phyloP scores from a whole-genome alignment of 129 eudicot genomes.

The Calendula officinalis region DNA sequence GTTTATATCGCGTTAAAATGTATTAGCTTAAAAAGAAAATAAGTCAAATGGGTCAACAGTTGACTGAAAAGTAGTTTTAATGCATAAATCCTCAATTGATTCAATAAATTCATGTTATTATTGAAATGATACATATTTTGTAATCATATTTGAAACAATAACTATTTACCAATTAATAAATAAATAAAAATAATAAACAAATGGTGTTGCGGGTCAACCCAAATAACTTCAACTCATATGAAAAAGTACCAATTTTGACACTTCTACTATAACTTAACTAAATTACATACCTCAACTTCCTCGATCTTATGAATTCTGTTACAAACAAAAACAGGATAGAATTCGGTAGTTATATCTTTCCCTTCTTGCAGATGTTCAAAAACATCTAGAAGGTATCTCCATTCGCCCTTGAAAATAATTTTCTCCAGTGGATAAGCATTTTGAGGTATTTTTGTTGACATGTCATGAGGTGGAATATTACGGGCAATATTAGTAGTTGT shows the following conservation, averaged over 20 bases:
- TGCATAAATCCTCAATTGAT: no score
- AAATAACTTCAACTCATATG: neutral
- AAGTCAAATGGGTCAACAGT: no score
- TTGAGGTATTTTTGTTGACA: conserved; percentile 57
- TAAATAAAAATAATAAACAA: neutral
- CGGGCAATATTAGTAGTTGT: conserved; percentile 36
- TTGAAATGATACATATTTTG: no score
- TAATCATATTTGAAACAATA: no score
- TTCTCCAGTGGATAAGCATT: conserved; percentile 75
- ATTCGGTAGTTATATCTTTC: conserved; percentile 27
- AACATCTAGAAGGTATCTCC: conserved; percentile 64
- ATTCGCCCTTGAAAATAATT: conserved; percentile 71
- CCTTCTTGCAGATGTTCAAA: conserved; percentile 38
- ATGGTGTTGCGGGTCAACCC: neutral
- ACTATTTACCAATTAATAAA: no score
- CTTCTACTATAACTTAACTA: neutral
- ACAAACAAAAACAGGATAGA: conserved; percentile 63
- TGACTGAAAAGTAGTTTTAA: no score
- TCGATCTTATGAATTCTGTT: conserved; percentile 51
- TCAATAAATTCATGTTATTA: no score
- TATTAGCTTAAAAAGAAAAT: no score
- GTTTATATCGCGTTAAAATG: neutral
- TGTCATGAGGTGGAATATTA: conserved; percentile 77
- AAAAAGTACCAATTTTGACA: neutral
- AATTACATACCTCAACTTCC: conserved; percentile 48